Conservation (phyloP, 148 eudicot species). For the Camellia granthamiana region DNA sequence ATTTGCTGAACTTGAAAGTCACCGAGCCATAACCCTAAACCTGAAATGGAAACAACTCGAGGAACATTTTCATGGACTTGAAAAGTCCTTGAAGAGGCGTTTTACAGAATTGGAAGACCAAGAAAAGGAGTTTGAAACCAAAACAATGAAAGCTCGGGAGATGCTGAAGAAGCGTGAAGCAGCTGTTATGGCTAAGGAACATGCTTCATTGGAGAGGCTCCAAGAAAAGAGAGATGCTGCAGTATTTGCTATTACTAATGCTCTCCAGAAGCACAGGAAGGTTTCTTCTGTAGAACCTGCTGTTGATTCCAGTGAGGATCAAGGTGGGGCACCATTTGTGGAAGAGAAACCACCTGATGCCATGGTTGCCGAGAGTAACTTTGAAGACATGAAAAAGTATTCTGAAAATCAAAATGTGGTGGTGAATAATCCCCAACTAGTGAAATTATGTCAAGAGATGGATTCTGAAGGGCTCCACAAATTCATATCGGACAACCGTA, state of each 20-base stretch:
- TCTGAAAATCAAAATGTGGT: slow-evolving; percentile 45
- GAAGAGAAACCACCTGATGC: slow-evolving; percentile 55
- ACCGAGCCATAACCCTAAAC: slow-evolving; percentile 84
- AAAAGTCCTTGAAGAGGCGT: slow-evolving; percentile 95
- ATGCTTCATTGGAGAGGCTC: slow-evolving; percentile 69
- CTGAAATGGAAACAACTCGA: slow-evolving; percentile 98
- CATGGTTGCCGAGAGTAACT: slow-evolving; percentile 44
- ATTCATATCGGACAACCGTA: slow-evolving; percentile 96
- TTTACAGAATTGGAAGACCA: slow-evolving; percentile 94
- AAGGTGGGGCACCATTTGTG: slow-evolving; percentile 30
- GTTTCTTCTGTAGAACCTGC: slow-evolving; percentile 36
- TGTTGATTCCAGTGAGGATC: slow-evolving; percentile 33
- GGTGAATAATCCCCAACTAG: slow-evolving; percentile 71
- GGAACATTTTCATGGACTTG: slow-evolving; percentile 94
- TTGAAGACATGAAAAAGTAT: slow-evolving; percentile 37
- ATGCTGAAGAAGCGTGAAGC: slow-evolving; percentile 70
- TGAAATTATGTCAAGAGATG: slow-evolving; percentile 82
- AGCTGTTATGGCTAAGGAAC: slow-evolving; percentile 80
- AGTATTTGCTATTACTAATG: slow-evolving; percentile 62
- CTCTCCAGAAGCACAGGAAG: slow-evolving; percentile 66
- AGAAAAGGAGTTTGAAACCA: slow-evolving; percentile 80
- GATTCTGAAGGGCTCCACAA: slow-evolving; percentile 84
- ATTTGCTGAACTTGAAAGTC: slow-evolving; percentile 97
- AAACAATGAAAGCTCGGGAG: slow-evolving; percentile 60
- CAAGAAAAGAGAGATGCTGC: slow-evolving; percentile 99